phyloP scores from a whole-genome alignment of 1,284 basidiomycete genomes.

The Rhodotorula sp. region DNA sequence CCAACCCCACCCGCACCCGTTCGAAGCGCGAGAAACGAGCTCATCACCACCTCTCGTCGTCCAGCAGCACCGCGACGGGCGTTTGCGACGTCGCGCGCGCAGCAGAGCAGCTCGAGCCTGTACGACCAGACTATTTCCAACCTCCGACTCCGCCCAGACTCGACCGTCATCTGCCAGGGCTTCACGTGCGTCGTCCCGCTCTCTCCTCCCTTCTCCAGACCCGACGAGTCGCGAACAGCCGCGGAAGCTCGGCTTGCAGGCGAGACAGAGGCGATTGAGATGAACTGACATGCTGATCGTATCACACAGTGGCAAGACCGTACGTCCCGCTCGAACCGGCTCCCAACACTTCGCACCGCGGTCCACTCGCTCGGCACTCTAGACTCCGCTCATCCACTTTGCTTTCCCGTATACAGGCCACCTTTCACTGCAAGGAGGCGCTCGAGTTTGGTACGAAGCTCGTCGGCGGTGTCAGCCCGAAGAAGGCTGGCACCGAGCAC shows the following conservation, averaged over 20 bases:
- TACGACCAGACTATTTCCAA: slow-evolving; percentile 42
- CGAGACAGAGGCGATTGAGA: background rate
- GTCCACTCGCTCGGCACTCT: slow-evolving; percentile 54
- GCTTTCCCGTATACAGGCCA: slow-evolving; percentile 62
- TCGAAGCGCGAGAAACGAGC: background rate
- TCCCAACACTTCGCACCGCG: slow-evolving; percentile 1
- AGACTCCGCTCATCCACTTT: background rate
- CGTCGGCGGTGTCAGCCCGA: slow-evolving; percentile 96
- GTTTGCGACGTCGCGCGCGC: slow-evolving; percentile 24
- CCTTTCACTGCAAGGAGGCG: slow-evolving; percentile 95
- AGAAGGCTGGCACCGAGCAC: slow-evolving; percentile 94
- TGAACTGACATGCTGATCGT: background rate
- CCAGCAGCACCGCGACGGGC: slow-evolving; percentile 25
- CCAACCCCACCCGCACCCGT: background rate
- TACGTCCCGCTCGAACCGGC: slow-evolving; percentile 50
- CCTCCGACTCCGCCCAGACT: slow-evolving; percentile 69
- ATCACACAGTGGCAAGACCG: slow-evolving; percentile 74
- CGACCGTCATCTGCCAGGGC: slow-evolving; percentile 82
- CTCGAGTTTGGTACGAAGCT: slow-evolving; percentile 93
- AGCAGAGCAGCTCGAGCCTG: slow-evolving; percentile 7
- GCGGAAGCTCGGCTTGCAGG: too few relatives aligned
- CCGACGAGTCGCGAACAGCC: background rate
- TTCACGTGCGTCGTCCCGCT: slow-evolving; percentile 59
- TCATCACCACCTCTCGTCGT: background rate
- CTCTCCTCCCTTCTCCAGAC: background rate